Base-by-base conservation (phyloP, 1,284 basidiomycete species). In the Tylopilus sp. region DNA sequence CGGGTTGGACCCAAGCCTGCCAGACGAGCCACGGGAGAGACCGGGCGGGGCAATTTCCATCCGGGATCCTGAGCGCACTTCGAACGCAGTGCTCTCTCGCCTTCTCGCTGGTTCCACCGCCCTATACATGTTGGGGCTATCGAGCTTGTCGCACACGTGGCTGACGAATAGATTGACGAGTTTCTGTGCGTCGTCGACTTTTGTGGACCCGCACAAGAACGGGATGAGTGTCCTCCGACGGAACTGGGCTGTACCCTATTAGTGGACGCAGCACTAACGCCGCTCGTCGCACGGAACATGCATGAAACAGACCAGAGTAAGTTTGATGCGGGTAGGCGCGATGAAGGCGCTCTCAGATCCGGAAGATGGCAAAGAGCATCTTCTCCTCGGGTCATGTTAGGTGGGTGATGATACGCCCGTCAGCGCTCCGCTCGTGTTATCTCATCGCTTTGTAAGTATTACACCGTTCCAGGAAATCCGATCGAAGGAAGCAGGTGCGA, bases 161-260 rank as follows among this genome's bases (percentile, higher is more conserved):
- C 46, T 54, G 25, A 59, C 45, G 40, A 59, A 62, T 2, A 63
- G 26, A 45, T 67, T 57, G 3, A 66, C 48, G 23, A 69, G 51
- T 40, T 59, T 53, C 48, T 69, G 60, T 29, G 53, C 58, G 26
- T 61, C 58, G 29, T 54, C 45, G 9, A 57, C 26, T 9, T 23
- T 41, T 58, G 43, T 59, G 43, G 19, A 55, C 58, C 12, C 45
- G 62, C 12, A 56, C 51, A 15, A 54, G 55, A 23, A 43, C 13
- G 12, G 43, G 47, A 28, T 31, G 31, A 5, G 43, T 44, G 15
- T 30, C n/a, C n/a, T 39, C 15, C 37, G 46, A 28, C 56, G 50
- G 18, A 65, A 63, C 40, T 44, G 42, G 41, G 33, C 46, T 25
- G 59, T 34, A 10, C 46, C 59, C 57, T 53, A 23, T 16, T 7